These are phyloP conservation scores for Monocercomonoides exilis DNA, from an alignment of 78 protist species.

Conservation along the genomic window DNA sequence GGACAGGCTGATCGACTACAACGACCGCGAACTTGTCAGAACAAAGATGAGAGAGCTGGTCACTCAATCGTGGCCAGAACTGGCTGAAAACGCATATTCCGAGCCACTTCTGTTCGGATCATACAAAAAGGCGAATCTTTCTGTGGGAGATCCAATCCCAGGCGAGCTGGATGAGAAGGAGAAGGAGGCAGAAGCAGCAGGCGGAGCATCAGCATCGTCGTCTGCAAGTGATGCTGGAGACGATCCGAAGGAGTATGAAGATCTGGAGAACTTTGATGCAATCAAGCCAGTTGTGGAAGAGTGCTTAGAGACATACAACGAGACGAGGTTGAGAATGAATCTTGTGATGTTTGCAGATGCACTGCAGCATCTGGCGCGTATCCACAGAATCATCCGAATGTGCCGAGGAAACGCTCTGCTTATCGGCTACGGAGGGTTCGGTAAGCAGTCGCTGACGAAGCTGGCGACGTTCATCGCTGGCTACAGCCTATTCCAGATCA, in stretches of 20 bases:
- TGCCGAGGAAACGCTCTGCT: slow-evolving; percentile 76
- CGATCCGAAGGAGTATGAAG: slow-evolving; percentile 48
- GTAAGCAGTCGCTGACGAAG: slow-evolving; percentile 61
- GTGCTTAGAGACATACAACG: slow-evolving; percentile 57
- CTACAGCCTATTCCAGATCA: slow-evolving; percentile 57
- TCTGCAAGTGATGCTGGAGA: too few species aligned
- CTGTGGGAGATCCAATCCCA: background rate
- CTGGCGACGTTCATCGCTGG: slow-evolving; percentile 61
- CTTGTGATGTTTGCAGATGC: slow-evolving; percentile 74
- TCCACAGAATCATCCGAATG: slow-evolving; percentile 56
- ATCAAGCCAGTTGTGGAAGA: slow-evolving; percentile 27
- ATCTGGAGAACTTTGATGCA: slow-evolving; percentile 17
- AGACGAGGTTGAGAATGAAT: slow-evolving; percentile 28
- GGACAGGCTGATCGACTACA: slow-evolving; percentile 29
- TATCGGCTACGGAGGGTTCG: slow-evolving; percentile 78
- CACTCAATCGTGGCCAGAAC: background rate
- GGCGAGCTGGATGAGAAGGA: slow-evolving; percentile 7
- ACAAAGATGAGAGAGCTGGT: slow-evolving; percentile 16
- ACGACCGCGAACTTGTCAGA: slow-evolving; percentile 22
- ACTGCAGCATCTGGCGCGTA: slow-evolving; percentile 57
- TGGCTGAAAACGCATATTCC: background rate
- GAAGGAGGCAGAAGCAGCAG: background rate
- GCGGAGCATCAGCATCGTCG: too few species aligned
- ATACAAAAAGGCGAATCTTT: slow-evolving; percentile 19
- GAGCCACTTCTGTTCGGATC: slow-evolving; percentile 58